Percentiles rank a stretch among this genome's conserved stretches.
These are phyloP conservation scores for Clavariopsis aquatica DNA, from an alignment of 495 filamentous ascomycete genomes.

Conservation along the genomic window DNA sequence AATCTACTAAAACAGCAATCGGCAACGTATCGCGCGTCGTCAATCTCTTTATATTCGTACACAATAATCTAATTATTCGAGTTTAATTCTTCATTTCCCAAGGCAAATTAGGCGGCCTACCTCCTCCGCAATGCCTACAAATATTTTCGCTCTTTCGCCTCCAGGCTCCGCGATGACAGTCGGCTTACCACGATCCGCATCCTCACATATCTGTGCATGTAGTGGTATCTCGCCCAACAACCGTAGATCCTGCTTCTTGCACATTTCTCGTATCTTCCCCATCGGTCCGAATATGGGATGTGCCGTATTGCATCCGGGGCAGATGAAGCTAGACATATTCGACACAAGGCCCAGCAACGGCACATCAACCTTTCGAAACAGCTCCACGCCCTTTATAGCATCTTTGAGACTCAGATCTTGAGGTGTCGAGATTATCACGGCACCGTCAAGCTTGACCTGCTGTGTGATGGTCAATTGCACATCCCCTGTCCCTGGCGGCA, in stretches of 20 bases:
- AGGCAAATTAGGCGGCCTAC: too few species aligned
- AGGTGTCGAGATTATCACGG: constrained; percentile 89
- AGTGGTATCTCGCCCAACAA: constrained; percentile 89
- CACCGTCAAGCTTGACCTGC: constrained; percentile 82
- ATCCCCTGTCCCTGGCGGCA: constrained; percentile 94
- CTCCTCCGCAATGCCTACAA: constrained; percentile 40
- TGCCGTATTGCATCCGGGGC: constrained; percentile 70
- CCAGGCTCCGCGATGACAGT: constrained; percentile 85
- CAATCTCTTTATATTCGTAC: too few species aligned
- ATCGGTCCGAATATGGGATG: constrained; percentile 79
- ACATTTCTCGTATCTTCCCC: constrained; percentile 53
- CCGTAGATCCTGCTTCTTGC: constrained; percentile 65
- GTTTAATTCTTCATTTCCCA: too few species aligned
- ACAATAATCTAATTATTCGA: too few species aligned
- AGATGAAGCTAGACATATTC: constrained; percentile 89
- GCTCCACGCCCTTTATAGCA: constrained; percentile 82
- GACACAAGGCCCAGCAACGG: constrained; percentile 88
- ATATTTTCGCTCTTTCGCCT: constrained; percentile 68
- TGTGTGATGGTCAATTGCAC: constrained; percentile 92
- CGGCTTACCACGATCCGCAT: constrained; percentile 85
- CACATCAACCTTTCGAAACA: constrained; percentile 81
- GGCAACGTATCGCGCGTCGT: too few species aligned
- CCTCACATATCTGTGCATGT: constrained; percentile 80
- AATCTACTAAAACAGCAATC: too few species aligned
- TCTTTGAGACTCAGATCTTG: constrained; percentile 89